Evolutionary conservation across 2,329 filamentous ascomycete species (phyloP).

Genomic region (Cladophialophora bantiana): DNA sequence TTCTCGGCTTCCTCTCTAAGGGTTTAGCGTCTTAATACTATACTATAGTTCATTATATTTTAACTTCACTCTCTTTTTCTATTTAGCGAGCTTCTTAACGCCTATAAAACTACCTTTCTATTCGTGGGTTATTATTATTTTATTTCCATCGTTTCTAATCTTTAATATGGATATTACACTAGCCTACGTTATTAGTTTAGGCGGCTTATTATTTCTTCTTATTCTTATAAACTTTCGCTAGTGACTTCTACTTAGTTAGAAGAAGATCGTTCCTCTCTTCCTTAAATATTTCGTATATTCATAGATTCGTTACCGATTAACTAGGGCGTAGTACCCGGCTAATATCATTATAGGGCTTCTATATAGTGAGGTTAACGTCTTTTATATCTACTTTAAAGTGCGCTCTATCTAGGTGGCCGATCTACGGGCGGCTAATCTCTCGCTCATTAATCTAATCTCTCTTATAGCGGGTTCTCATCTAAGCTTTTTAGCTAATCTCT

Average conservation of each 20-base stretch:
- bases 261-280: background rate
- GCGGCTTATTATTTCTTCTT: constrained; percentile 38
- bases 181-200: constrained; percentile 41
- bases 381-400: constrained; percentile 14
- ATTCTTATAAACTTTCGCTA: constrained; percentile 34
- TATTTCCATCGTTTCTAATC: background rate
- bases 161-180: constrained; percentile 35
- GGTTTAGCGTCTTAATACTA: background rate
- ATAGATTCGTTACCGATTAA: constrained; percentile 25
- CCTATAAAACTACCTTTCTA: constrained; percentile 8
- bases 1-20: background rate
- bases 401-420: constrained; percentile 13
- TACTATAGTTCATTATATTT: background rate
- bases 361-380: constrained; percentile 27
- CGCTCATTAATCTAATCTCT: constrained; percentile 34
- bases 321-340: constrained; percentile 39
- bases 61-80: background rate
- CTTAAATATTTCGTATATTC: background rate
- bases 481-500: constrained; percentile 37
- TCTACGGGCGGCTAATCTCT: constrained; percentile 34
- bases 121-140: background rate
- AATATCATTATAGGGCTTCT: constrained; percentile 8
- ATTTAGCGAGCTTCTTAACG: background rate
- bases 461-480: constrained; percentile 38
- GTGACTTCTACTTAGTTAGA: constrained; percentile 8